Base-by-base conservation (phyloP, 805 yeast species). In the Blastobotrys parvus region DNA sequence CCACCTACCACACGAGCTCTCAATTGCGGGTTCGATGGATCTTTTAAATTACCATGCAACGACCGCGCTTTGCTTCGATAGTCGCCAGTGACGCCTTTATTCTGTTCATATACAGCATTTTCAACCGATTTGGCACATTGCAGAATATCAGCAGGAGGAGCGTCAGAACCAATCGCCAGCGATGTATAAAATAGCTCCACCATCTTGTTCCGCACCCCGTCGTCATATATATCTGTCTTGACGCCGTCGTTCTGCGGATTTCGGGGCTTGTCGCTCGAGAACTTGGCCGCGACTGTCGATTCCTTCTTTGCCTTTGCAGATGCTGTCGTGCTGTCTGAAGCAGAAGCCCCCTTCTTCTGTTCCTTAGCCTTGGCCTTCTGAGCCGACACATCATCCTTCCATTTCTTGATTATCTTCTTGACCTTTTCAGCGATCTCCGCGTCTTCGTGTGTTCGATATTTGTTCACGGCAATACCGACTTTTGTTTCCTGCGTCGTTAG, bases 381-480 rank as follows among this genome's bases (percentile, higher is more conserved):
- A 17, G 59, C 65, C 23, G 61, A 80, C 13, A 90, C 94, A 41
- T 79, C 80, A 50, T 90, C 97, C 58, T 87, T 87, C 98, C 98
- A 92, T 30, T 72, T 69, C 52, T 78, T 75, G 54, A 92, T 88
- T 67, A 89, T 84, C 52, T 77, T 78, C 61, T 84, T 85, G 30
- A 90, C 97, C 33, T 83, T 64, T 2, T 71, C 64, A 10, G 81
- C 69, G 37, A 92, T 74, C 19, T 57, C 56, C 27, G 58, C 62
- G 52, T 88, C 94, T 18, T 73, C 48, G 61, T 83, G 85, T 6
- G 84, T 65, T 50, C 95, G 77, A 56, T 83, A 77, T 63, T 86
- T 88, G 67, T 92, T 92, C 34, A 92, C 97, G 6, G 89, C 90
- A 15, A 92, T 90, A 50, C 98, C 98, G n/a, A 92, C 90, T 62